Base-by-base conservation (phyloP, 129 eudicot species). In the Ambrosia artemisiifolia region DNA sequence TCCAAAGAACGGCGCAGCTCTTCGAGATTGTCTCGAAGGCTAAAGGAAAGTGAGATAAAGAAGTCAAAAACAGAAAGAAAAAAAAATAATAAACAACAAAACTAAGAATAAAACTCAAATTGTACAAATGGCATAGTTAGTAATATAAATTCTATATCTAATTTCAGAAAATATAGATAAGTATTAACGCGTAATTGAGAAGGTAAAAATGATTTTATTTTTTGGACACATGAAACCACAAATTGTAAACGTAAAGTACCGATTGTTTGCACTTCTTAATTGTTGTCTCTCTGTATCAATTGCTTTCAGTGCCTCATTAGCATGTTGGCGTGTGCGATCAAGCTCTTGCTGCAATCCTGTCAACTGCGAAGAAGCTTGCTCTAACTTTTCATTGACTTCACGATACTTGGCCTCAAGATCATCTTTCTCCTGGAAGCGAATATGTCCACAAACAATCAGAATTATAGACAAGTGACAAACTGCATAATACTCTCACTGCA, bases 271-370 rank as follows among this genome's bases (percentile, higher is more conserved):
- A 83, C 89, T 90, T 77, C 99, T 76, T 24, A 94, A 68, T 86
- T 94, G 99, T 65, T 94, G 97, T 82, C 97, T 94, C 74, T 94
- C 99, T 47, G 66, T 72, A 83, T 94, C 99, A 55, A 94, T 88
- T 72, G 96, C 96, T 86, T 90, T 94, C 69, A 94, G 82, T 42
- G 99, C 96, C 77, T 94, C 99, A 72, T 86, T 90, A 34, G 97
- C 96, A 64, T 94, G 89, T 73, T 88, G 91, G 47, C 91, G 93
- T 70, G 91, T 83, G 70, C 99, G 99, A 54, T 94, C 99, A 81
- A 94, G 81, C 80, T 94, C 97, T 79, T 88, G 97, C 78, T 88
- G 91, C 66, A 90, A 33, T 71, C 85, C 80, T 82, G 88, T 73
- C 79, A 87, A 74, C 78, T 94, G 96, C 28, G 85, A 86, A 53